These are phyloP conservation scores for Coffea eugenioides DNA, from an alignment of 257 asterid species.

Conservation along the genomic window DNA sequence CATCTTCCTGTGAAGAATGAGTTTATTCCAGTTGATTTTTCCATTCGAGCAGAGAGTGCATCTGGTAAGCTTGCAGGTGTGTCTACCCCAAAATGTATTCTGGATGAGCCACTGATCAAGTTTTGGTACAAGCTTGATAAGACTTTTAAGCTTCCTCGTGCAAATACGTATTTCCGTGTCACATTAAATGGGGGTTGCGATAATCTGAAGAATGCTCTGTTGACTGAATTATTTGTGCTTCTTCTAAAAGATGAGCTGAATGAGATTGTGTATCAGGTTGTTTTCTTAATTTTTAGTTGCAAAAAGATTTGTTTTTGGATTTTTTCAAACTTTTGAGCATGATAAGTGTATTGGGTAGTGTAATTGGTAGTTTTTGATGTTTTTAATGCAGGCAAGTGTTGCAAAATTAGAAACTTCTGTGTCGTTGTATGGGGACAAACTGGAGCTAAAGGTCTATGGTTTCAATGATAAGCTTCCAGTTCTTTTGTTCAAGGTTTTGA, in stretches of 20 bases:
- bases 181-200: constrained; percentile 77
- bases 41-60: constrained; percentile 54
- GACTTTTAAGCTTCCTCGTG: constrained; percentile 92
- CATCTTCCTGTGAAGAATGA: constrained; percentile 80
- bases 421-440: constrained; percentile 81
- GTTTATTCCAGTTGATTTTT: constrained; percentile 87
- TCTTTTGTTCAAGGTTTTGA: constrained; percentile 76
- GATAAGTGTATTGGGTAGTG: neutral
- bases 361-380: neutral
- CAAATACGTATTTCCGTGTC: constrained; percentile 89
- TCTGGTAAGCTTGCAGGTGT: constrained; percentile 41
- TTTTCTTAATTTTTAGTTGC: constrained; percentile 15
- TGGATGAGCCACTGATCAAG: constrained; percentile 74
- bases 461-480: constrained; percentile 92
- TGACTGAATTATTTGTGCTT: constrained; percentile 78
- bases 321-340: neutral
- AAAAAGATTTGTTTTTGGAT: neutral
- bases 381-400: constrained; percentile 78
- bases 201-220: constrained; percentile 60
- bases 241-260: constrained; percentile 95
- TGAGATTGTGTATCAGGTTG: constrained; percentile 93
- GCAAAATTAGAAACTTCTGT: constrained; percentile 91
- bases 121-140: constrained; percentile 93
- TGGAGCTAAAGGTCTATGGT: constrained; percentile 93
- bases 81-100: constrained; percentile 68